phyloP scores from a whole-genome alignment of 192 early-diverging fungal genomes.

The Coemansia sp. region DNA sequence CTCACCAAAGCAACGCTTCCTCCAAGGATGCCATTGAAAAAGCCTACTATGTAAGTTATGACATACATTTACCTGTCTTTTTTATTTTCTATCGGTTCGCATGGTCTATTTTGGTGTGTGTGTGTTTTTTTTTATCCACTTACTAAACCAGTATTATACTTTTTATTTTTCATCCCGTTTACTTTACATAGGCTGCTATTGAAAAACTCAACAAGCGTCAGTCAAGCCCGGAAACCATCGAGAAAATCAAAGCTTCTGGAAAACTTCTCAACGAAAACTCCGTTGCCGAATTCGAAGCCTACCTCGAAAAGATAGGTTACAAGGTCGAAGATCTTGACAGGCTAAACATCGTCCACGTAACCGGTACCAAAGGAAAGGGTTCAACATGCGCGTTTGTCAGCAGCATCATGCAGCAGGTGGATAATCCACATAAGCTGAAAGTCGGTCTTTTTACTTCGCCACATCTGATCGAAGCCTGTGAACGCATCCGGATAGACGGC shows the following conservation, averaged over 20 bases:
- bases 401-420: slow-evolving; percentile 67
- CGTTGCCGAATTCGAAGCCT: slow-evolving; percentile 39
- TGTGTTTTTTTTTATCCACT: background rate
- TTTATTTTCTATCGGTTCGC: no score
- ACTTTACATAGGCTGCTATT: slow-evolving; percentile 67
- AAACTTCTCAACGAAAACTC: slow-evolving; percentile 31
- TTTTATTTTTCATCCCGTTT: no score
- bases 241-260: slow-evolving; percentile 62
- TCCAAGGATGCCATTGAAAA: background rate
- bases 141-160: background rate
- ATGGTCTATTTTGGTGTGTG: background rate
- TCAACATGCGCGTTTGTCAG: slow-evolving; percentile 81
- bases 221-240: slow-evolving; percentile 78
- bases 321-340: slow-evolving; percentile 67
- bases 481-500: slow-evolving; percentile 93
- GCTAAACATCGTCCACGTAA: slow-evolving; percentile 77
- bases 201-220: slow-evolving; percentile 80
- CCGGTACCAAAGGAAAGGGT: slow-evolving; percentile 89
- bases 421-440: slow-evolving; percentile 18
- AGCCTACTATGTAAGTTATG: background rate
- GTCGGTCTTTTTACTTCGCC: slow-evolving; percentile 92
- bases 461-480: slow-evolving; percentile 88
- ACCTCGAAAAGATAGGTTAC: slow-evolving; percentile 32
- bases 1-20: background rate
- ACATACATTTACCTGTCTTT: no score